These are phyloP conservation scores for Pharnaceum exiguum DNA, from an alignment of 148 eudicot genomes.

Conservation along the genomic window DNA sequence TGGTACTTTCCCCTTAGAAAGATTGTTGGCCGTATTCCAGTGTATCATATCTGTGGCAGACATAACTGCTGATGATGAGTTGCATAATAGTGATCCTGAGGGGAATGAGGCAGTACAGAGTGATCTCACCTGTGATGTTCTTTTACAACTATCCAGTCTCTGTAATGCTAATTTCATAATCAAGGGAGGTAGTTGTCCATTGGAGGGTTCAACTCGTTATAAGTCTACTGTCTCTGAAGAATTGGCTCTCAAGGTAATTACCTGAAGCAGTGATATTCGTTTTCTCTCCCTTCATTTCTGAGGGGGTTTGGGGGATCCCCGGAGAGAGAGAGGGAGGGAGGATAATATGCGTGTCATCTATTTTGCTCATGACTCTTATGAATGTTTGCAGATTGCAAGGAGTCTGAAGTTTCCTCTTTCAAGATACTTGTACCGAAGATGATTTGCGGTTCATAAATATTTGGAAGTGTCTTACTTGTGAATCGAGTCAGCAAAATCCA, in stretches of 20 bases:
- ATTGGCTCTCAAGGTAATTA: constrained; percentile 71
- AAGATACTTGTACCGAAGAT: constrained; percentile 66
- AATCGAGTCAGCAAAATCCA: too few relatives aligned
- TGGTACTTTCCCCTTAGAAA: constrained; percentile 90
- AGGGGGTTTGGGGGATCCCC: too few relatives aligned
- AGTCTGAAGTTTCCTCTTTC: constrained; percentile 87
- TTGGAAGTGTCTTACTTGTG: not conserved
- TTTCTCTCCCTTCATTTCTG: not conserved
- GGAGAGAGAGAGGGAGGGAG: too few relatives aligned
- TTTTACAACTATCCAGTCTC: constrained; percentile 89
- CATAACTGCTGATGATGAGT: constrained; percentile 42
- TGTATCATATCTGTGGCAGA: constrained; percentile 69
- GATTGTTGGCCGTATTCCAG: constrained; percentile 83
- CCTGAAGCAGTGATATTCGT: not conserved
- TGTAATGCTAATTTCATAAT: constrained; percentile 90
- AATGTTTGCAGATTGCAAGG: constrained; percentile 66
- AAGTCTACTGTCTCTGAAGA: constrained; percentile 81
- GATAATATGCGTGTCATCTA: too few relatives aligned
- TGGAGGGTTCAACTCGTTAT: constrained; percentile 90
- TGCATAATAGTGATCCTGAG: constrained; percentile 18
- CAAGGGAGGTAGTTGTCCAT: constrained; percentile 85
- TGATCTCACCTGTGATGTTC: constrained; percentile 68
- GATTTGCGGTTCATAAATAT: not conserved
- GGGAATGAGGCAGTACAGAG: constrained; percentile 29
- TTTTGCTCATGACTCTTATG: constrained; percentile 2